Conservation (phyloP, 1,284 basidiomycete species). For the Phellinidium pouzarii region DNA sequence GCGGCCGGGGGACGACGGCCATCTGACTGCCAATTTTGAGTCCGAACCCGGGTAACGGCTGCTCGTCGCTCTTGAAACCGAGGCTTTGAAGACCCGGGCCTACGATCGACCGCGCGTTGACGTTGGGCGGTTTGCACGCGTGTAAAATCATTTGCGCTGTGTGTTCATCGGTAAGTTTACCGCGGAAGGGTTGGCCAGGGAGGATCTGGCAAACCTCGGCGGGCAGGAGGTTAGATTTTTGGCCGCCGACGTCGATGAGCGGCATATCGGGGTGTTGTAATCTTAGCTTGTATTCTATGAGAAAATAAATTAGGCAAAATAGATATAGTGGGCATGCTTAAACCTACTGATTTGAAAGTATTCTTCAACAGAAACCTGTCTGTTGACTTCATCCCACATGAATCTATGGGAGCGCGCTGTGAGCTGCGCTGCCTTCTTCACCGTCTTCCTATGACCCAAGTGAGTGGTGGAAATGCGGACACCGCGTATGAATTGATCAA, state of each 20-base stretch:
- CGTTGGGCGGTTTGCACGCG: slow-evolving; percentile 60
- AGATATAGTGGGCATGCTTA: slow-evolving; percentile 3
- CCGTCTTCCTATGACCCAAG: slow-evolving; percentile 52
- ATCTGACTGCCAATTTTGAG: slow-evolving; percentile 56
- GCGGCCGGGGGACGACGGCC: slow-evolving; percentile 67
- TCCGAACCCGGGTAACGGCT: slow-evolving; percentile 50
- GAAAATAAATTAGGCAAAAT: slow-evolving; percentile 8
- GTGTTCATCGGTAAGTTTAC: slow-evolving; percentile 60
- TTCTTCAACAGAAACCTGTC: slow-evolving; percentile 48
- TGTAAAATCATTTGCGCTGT: slow-evolving; percentile 62
- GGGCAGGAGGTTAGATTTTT: slow-evolving; percentile 47
- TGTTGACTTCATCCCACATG: slow-evolving; percentile 40
- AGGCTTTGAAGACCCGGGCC: slow-evolving; percentile 50
- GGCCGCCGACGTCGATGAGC: slow-evolving; percentile 57
- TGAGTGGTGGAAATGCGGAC: slow-evolving; percentile 54
- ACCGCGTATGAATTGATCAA: slow-evolving; percentile 47
- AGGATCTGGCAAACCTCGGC: slow-evolving; percentile 67
- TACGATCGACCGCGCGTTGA: slow-evolving; percentile 56
- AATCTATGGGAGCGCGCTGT: slow-evolving; percentile 51
- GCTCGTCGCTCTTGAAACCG: slow-evolving; percentile 44
- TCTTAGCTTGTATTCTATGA: slow-evolving; percentile 55
- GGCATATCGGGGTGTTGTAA: slow-evolving; percentile 46
- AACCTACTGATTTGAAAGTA: slow-evolving; percentile 57
- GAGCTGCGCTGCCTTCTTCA: slow-evolving; percentile 42
- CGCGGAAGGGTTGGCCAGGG: slow-evolving; percentile 61